These are phyloP conservation scores for cucumber (Cucumis sativus) DNA, from an alignment of 306 rosid genomes.

Conservation along the genomic window DNA sequence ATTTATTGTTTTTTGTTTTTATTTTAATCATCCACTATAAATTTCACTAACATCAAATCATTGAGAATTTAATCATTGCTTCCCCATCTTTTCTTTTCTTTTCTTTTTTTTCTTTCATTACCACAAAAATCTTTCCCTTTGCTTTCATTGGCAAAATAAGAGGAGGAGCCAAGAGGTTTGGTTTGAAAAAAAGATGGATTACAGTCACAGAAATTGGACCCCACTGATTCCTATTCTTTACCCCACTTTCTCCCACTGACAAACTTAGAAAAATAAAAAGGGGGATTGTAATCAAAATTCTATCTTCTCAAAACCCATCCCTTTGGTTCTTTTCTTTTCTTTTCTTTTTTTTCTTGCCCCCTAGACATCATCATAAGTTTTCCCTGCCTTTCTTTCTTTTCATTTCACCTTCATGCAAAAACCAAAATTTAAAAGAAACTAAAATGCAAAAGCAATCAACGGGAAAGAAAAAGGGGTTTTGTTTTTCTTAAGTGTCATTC, in stretches of 20 bases:
- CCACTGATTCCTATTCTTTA: not conserved
- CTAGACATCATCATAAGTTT: not conserved
- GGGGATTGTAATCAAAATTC: conserved; percentile 2
- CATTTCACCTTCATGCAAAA: conserved; percentile 3
- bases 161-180: conserved; percentile 1
- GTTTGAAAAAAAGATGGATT: not conserved
- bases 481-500: conserved; percentile 17
- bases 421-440: not conserved
- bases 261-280: not conserved
- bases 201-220: conserved; percentile 4
- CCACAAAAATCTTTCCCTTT: not conserved
- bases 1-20: no score
- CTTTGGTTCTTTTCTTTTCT: not conserved
- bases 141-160: not conserved
- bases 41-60: conserved; percentile 7
- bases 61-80: conserved; percentile 1
- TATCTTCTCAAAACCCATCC: not conserved
- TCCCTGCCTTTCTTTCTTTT: not conserved
- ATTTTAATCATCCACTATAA: not conserved
- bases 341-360: not conserved
- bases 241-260: not conserved
- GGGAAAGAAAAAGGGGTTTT: not conserved
- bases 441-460: not conserved
- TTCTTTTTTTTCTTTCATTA: not conserved
- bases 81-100: not conserved